These are phyloP conservation scores for Lasiosphaeris hirsuta DNA, from an alignment of 495 filamentous ascomycete species.

Conservation along the genomic window DNA sequence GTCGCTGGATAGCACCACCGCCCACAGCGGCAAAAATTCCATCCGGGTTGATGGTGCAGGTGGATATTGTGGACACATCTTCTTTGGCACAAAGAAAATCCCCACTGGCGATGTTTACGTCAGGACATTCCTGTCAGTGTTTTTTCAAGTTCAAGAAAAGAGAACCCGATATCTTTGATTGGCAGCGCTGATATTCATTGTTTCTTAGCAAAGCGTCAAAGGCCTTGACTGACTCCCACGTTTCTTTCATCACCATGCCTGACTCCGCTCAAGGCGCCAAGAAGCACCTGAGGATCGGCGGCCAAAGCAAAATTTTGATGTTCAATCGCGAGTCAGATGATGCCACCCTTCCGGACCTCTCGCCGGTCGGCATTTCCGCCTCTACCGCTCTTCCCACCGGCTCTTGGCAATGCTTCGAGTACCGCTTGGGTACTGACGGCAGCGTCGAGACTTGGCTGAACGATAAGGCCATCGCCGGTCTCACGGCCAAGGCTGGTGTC, in stretches of 20 bases:
- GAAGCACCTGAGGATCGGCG: slow-evolving; percentile 58
- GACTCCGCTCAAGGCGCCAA: slow-evolving; percentile 50
- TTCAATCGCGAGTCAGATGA: slow-evolving; percentile 61
- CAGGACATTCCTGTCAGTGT: slow-evolving; percentile 49
- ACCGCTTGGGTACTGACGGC: slow-evolving; percentile 53
- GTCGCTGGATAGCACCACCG: slow-evolving; percentile 48
- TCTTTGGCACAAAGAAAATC: slow-evolving; percentile 54
- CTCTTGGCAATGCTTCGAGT: slow-evolving; percentile 55
- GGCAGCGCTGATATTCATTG: too few species aligned
- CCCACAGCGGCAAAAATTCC: slow-evolving; percentile 55
- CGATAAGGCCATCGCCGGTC: slow-evolving; percentile 43
- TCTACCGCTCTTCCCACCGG: slow-evolving; percentile 46
- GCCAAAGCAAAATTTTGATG: slow-evolving; percentile 55
- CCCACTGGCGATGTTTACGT: slow-evolving; percentile 57
- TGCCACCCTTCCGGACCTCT: slow-evolving; percentile 57
- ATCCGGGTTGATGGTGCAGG: slow-evolving; percentile 50
- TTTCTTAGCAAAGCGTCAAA: slow-evolving; percentile 46
- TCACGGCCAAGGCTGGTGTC: slow-evolving; percentile 42
- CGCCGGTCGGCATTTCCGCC: slow-evolving; percentile 51
- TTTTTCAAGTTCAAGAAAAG: slow-evolving; percentile 21
- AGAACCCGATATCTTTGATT: neutral
- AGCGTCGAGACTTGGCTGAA: slow-evolving; percentile 58
- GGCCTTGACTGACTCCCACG: slow-evolving; percentile 51
- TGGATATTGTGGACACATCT: slow-evolving; percentile 58
- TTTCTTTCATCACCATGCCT: slow-evolving; percentile 60